Conservation (phyloP, 2,329 filamentous ascomycete genomes). For the Fusarium concolor region DNA sequence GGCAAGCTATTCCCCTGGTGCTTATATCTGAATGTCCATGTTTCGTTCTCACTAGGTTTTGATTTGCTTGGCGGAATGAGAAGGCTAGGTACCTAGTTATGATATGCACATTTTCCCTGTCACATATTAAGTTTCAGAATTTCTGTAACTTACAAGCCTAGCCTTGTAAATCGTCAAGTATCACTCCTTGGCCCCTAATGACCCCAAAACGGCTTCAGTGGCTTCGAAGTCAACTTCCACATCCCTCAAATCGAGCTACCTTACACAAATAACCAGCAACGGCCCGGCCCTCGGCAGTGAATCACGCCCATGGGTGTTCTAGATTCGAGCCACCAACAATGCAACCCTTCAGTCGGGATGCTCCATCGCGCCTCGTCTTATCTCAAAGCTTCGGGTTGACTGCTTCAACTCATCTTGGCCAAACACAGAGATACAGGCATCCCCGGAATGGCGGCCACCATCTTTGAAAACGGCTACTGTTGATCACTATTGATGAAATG, state of each 20-base stretch:
- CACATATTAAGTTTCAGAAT: conserved; percentile 15
- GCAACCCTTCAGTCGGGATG: conserved; percentile 37
- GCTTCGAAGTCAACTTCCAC: conserved; percentile 22
- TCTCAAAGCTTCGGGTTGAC: conserved; percentile 25
- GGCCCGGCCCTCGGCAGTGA: conserved; percentile 40
- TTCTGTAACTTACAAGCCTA: conserved; percentile 4
- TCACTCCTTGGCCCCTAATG: conserved; percentile 3
- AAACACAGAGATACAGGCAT: conserved; percentile 7
- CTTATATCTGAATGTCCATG: not conserved
- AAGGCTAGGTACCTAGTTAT: not conserved
- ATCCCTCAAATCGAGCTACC: conserved; percentile 20
- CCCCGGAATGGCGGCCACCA: not conserved
- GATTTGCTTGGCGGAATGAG: not conserved
- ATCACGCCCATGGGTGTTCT: conserved; percentile 33
- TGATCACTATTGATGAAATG: not conserved
- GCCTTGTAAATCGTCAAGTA: not conserved
- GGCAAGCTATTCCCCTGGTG: not conserved
- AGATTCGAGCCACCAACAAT: conserved; percentile 31
- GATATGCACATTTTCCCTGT: not conserved
- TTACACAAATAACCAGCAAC: conserved; percentile 29
- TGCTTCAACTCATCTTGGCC: conserved; percentile 27
- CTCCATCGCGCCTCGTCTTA: conserved; percentile 24
- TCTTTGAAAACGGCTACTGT: not conserved
- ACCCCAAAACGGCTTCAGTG: conserved; percentile 16
- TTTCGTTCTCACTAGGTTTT: not conserved